phyloP scores from a whole-genome alignment of 1,284 basidiomycete species.

The Meripilus lineatus region DNA sequence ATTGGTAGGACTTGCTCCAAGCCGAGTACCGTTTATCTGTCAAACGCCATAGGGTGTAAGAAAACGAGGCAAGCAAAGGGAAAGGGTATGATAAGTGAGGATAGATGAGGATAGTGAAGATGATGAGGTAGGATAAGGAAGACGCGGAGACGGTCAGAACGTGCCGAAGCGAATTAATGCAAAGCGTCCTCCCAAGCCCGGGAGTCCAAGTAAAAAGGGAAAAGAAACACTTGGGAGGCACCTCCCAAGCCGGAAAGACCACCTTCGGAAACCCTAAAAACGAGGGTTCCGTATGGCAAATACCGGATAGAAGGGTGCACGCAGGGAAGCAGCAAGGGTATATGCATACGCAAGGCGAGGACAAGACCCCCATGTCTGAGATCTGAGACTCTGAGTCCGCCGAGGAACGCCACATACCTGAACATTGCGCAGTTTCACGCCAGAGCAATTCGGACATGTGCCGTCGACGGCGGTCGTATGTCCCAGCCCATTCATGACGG shows the following conservation, averaged over 20 bases:
- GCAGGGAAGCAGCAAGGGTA: too few relatives aligned
- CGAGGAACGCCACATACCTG: slow-evolving; percentile 45
- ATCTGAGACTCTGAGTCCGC: not conserved
- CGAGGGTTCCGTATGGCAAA: too few relatives aligned
- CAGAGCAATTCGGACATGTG: slow-evolving; percentile 49
- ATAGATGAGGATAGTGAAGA: not conserved
- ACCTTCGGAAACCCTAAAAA: too few relatives aligned
- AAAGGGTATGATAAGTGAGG: slow-evolving; percentile 1
- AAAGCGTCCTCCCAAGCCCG: too few relatives aligned
- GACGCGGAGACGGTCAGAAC: too few relatives aligned
- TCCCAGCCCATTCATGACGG: slow-evolving; percentile 46
- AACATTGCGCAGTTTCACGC: slow-evolving; percentile 61
- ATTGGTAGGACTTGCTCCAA: slow-evolving; percentile 39
- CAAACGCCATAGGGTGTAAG: not conserved
- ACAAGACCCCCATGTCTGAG: not conserved
- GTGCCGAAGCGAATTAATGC: too few relatives aligned
- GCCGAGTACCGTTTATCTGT: slow-evolving; percentile 65
- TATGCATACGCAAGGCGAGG: not conserved
- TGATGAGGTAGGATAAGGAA: not conserved
- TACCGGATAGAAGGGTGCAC: too few relatives aligned
- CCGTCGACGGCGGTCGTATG: slow-evolving; percentile 73
- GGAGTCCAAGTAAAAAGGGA: too few relatives aligned
- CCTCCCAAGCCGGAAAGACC: too few relatives aligned
- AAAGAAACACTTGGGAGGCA: too few relatives aligned
- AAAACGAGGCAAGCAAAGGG: not conserved